Base-by-base conservation (phyloP, 1,139 yeast species). In the Fermentozyma sake region DNA sequence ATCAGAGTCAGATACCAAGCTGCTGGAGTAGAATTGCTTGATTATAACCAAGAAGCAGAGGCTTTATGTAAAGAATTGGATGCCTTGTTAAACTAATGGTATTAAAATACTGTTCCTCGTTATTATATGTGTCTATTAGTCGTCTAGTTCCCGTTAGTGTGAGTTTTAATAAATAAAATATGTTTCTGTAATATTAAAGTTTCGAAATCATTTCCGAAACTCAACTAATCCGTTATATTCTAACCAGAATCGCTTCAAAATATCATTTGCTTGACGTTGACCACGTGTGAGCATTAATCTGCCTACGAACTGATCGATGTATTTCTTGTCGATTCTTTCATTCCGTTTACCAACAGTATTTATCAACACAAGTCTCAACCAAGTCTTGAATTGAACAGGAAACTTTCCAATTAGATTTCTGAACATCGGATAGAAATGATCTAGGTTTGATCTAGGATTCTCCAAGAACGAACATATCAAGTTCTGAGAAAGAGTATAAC, bases 1-100 rank as follows among this genome's bases (percentile, higher is more conserved):
- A 70, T 73, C 22, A 74, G 94, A 50, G 78, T 85, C 13, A 75
- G 96, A 51, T 85, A 81, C 54, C 79, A 79, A 35, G 81, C 76
- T 4, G 61, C 73, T 24, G 68, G 70, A 16, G 47, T 83, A 17
- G 64, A 64, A 27, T 70, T 69, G 17, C 50, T 86, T 30, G 78
- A 83, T 47, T 82, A 56, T 48, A 62, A 58, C 31, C 66, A 68
- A 18, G 96, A 86, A 51, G 66, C 79, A 30, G 80, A 74, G 27
- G 68, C 57, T 27, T 67, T 87, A 47, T 67, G 68, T 25, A 63
- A 66, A 29, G 64, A 66, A 33, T 62, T 81, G 45, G 74, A 61
- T 31, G 51, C 62, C 6, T 44, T 67, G 31, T 49, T 64, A 32
- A 41, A 46, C 26, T 58, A 39, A 49, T 14, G 12, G 25, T 26